phyloP scores from a whole-genome alignment of 1,284 basidiomycete species.

The Coriolopsis trogii region DNA sequence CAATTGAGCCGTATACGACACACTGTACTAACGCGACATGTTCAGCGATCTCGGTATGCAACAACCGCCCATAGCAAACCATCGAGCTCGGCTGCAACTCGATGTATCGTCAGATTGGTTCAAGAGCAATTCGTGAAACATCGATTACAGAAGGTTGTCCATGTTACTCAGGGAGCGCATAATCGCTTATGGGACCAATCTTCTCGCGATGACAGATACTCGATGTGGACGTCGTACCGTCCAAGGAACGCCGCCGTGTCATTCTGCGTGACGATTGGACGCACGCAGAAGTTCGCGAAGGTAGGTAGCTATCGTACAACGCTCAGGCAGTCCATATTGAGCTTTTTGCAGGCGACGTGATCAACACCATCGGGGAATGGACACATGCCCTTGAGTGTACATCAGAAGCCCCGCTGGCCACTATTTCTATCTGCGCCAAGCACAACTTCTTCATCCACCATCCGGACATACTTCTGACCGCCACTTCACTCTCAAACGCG shows the following conservation, averaged over 20 bases:
- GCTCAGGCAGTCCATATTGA: not conserved
- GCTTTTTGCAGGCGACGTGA: conserved; percentile 61
- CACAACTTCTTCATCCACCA: conserved; percentile 79
- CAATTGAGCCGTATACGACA: not conserved
- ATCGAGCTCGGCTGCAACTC: conserved; percentile 40
- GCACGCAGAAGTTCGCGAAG: conserved; percentile 53
- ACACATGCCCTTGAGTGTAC: conserved; percentile 37
- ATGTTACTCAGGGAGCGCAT: too few relatives aligned
- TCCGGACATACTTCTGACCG: conserved; percentile 88
- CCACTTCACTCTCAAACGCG: conserved; percentile 84
- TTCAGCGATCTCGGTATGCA: conserved; percentile 22
- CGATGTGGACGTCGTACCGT: conserved; percentile 49
- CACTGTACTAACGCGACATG: not conserved
- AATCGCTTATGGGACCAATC: too few relatives aligned
- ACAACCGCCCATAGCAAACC: conserved; percentile 31
- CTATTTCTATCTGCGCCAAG: conserved; percentile 58
- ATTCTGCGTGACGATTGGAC: conserved; percentile 71
- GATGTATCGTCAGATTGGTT: conserved; percentile 50
- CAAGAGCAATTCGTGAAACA: conserved; percentile 8
- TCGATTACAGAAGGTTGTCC: conserved; percentile 27
- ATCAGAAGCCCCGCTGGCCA: conserved; percentile 33
- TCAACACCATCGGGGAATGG: conserved; percentile 73
- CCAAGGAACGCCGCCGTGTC: conserved; percentile 40
- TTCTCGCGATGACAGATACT: too few relatives aligned
- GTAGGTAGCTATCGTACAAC: conserved; percentile 37